Evolutionary conservation across 768 basidiomycete genomes (phyloP).

Genomic region (Boletus rubropictus): DNA sequence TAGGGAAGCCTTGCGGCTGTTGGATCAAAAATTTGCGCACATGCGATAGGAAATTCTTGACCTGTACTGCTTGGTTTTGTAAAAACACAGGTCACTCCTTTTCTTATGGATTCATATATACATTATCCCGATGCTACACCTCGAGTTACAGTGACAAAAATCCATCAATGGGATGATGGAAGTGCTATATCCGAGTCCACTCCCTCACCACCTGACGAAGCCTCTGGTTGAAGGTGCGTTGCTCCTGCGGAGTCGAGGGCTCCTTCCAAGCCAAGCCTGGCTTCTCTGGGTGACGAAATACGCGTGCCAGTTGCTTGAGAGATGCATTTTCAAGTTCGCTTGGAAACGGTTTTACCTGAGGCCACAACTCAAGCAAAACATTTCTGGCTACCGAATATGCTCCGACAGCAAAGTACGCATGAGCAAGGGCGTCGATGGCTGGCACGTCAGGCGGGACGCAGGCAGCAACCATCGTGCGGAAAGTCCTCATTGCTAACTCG

Average conservation of each 20-base stretch:
- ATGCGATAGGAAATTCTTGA: slow-evolving; percentile 19
- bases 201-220: slow-evolving; percentile 28
- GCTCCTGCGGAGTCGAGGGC: slow-evolving; percentile 29
- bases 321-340: slow-evolving; percentile 38
- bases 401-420: slow-evolving; percentile 59
- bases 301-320: slow-evolving; percentile 40
- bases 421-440: slow-evolving; percentile 63
- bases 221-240: slow-evolving; percentile 35
- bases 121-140: slow-evolving; percentile 5
- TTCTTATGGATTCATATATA: background rate
- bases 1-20: slow-evolving; percentile 64
- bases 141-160: background rate
- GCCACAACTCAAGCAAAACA: slow-evolving; percentile 60
- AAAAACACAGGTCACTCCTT: background rate
- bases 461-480: slow-evolving; percentile 55
- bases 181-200: slow-evolving; percentile 17
- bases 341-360: slow-evolving; percentile 57
- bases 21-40: slow-evolving; percentile 58
- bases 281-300: slow-evolving; percentile 37
- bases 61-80: background rate
- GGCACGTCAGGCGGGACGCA: slow-evolving; percentile 66
- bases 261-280: slow-evolving; percentile 10
- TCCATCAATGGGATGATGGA: background rate
- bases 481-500: slow-evolving; percentile 45
- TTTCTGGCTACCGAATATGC: slow-evolving; percentile 45